Percentiles rank a stretch among this genome's conserved stretches.
These are phyloP conservation scores for Paratinospora sagittata DNA, from an alignment of 164 flowering plant species.

Conservation along the genomic window DNA sequence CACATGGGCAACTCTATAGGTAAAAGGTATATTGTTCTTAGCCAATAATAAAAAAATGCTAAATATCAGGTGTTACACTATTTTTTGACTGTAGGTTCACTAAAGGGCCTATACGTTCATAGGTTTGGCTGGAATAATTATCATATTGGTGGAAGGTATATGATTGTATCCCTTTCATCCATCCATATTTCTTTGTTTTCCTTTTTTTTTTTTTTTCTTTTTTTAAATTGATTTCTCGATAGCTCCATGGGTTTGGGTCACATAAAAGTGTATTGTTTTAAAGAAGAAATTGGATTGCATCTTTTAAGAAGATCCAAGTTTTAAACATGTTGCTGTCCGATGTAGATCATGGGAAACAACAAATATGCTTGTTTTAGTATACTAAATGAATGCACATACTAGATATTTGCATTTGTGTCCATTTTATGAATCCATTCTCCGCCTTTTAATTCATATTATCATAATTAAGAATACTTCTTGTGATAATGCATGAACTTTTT, in stretches of 20 bases:
- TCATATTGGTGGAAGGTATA: slow-evolving; percentile 1
- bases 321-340: background rate
- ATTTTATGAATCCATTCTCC: no score
- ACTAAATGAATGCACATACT: background rate
- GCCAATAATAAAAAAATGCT: background rate
- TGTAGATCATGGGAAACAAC: background rate
- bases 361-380: background rate
- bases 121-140: background rate
- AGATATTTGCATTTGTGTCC: no score
- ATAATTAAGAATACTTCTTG: no score
- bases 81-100: background rate
- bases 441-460: no score
- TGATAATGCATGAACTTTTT: no score
- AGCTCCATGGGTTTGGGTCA: no score
- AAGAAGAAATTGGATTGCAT: background rate
- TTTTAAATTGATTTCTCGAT: no score
- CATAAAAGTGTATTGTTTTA: no score
- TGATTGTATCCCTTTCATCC: background rate
- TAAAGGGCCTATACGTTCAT: background rate
- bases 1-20: background rate
- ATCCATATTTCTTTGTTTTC: background rate
- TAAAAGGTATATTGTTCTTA: background rate
- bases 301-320: background rate
- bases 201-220: no score
- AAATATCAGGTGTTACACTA: background rate